Evolutionary conservation across 352 stramenopile species (phyloP), one percentile per base, ranked within the genome.

Genomic region (Phytophthora pluvialis): DNA sequence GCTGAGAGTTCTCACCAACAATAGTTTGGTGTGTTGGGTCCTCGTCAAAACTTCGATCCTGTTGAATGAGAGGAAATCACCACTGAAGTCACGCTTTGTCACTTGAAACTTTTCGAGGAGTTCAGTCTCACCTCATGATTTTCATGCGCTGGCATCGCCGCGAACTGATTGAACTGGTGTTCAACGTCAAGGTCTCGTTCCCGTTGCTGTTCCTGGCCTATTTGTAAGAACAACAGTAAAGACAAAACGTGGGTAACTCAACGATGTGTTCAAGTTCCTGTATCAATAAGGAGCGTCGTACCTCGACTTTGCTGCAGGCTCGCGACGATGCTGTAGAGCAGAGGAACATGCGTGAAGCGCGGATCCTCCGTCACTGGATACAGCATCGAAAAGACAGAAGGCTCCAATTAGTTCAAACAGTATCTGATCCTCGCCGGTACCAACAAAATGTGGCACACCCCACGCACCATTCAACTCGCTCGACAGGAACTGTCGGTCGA

Each of bases 251-350:
- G 11, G 13, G 32, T 62, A 6, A 62, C 42, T 51, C 5, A 47
- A 32, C 21, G 21, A 16, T 26, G 11, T 5, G 12, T 32, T 15
- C 13, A 45, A 29, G 7, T 45, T 43, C 16, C 42, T 56, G 25
- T 8, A 26, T 33, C 9, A 5, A 26, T 44, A 16, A 21, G 21
- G 21, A 21, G 21, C 28, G 10, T 40, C 48, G 43, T 64, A 79
- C 71, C 69, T 64, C 61, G 69, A 21, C 45, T 54, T 48, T 76
- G 71, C 47, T 90, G 83, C 25, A 88, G 51, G 18, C 61, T 77
- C 2, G 70, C 67, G 3, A 96, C 60, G 48, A 97, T 88, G 42
- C 83, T 89, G 70, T 97, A 97, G 11, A 97, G 65, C 36, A 97
- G 68, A 31, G 89, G 90, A 1, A 95, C 73, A 60, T 93, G 81